Evolutionary conservation across 1,139 yeast species (phyloP).

Genomic region (Spencermartinsiella ligniputridi): DNA sequence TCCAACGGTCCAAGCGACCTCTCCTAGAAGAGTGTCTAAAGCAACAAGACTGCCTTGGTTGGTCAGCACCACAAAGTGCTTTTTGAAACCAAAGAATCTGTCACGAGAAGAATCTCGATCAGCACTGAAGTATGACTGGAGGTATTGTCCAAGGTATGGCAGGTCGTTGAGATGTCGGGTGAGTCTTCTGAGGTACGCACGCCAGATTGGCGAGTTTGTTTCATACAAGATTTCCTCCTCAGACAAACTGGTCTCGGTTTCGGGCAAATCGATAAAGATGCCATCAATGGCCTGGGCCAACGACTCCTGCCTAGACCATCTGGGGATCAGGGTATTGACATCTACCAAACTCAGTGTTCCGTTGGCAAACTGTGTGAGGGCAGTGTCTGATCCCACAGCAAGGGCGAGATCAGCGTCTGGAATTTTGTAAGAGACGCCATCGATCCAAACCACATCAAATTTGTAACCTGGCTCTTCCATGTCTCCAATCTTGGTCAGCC

Average conservation of each 20-base stretch:
- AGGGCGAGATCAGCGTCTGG: not conserved
- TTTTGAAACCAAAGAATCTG: conserved; percentile 45
- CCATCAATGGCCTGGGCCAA: conserved; percentile 39
- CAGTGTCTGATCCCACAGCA: not conserved
- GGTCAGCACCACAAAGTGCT: conserved; percentile 45
- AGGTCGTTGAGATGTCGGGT: conserved; percentile 35
- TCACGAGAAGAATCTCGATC: conserved; percentile 12
- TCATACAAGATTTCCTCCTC: conserved; percentile 40
- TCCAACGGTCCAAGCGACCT: conserved; percentile 40
- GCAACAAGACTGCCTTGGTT: conserved; percentile 42
- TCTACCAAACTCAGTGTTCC: not conserved
- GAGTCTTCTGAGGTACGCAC: conserved; percentile 44
- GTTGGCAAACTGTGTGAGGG: not conserved
- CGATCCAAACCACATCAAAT: not conserved
- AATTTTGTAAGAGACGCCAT: not conserved
- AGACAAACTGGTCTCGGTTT: conserved; percentile 33
- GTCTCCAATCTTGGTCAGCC: not conserved
- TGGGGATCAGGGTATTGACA: not conserved
- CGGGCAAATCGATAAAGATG: conserved; percentile 38
- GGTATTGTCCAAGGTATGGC: conserved; percentile 12
- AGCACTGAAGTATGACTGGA: conserved; percentile 4
- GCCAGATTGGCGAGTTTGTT: conserved; percentile 34
- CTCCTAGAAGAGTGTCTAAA: conserved; percentile 41
- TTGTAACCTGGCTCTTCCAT: not conserved
- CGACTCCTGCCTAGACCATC: conserved; percentile 49